Evolutionary conservation across 495 filamentous ascomycete species (phyloP).

Genomic region (Polyplosphaeria fusca): DNA sequence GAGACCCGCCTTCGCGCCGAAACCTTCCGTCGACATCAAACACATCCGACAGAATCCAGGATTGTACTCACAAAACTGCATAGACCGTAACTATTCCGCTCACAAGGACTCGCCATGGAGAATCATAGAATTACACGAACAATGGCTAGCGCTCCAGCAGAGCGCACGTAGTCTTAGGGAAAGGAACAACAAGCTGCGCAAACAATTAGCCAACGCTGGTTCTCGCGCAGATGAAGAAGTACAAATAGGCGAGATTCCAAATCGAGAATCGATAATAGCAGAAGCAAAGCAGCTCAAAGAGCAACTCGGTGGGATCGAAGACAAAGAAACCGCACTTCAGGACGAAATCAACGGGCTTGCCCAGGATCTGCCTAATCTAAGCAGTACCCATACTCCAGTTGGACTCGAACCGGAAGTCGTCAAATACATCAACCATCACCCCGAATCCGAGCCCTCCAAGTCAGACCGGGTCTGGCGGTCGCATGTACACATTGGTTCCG

Average conservation of each 20-base stretch:
- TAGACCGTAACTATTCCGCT: constrained; percentile 75
- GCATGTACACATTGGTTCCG: constrained; percentile 79
- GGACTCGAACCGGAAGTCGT: constrained; percentile 59
- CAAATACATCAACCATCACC: constrained; percentile 73
- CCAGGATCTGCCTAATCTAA: constrained; percentile 80
- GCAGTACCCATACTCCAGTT: constrained; percentile 68
- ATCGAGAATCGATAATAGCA: constrained; percentile 51
- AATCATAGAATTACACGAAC: constrained; percentile 67
- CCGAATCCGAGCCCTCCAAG: constrained; percentile 50
- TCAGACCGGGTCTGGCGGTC: constrained; percentile 57
- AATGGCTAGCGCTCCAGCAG: constrained; percentile 58
- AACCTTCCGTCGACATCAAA: constrained; percentile 74
- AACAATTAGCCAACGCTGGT: constrained; percentile 34
- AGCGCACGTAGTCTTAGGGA: constrained; percentile 56
- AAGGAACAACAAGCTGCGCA: constrained; percentile 50
- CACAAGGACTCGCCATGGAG: constrained; percentile 62
- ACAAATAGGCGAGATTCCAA: not conserved
- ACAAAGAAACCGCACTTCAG: constrained; percentile 55
- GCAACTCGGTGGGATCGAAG: constrained; percentile 57
- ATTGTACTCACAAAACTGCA: constrained; percentile 75
- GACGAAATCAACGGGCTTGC: constrained; percentile 73
- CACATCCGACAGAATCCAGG: constrained; percentile 80
- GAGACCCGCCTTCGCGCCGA: constrained; percentile 73
- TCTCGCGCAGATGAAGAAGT: constrained; percentile 23
- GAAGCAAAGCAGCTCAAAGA: constrained; percentile 71